These are phyloP conservation scores for Colletotrichum sp. DNA, from an alignment of 2,329 filamentous ascomycete genomes.

Conservation along the genomic window DNA sequence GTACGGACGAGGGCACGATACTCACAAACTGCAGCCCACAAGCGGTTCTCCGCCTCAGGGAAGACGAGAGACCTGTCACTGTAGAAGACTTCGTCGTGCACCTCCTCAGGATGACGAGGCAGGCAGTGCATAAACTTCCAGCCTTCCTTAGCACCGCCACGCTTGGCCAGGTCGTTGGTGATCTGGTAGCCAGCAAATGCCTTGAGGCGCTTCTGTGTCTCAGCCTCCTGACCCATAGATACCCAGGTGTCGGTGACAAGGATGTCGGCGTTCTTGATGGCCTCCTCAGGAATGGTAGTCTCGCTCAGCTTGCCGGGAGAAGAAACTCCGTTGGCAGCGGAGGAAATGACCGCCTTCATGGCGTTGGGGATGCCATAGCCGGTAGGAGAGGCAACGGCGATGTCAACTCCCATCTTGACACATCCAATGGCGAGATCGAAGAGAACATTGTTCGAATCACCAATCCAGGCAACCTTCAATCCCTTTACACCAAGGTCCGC, in stretches of 20 bases:
- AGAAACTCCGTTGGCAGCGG: constrained; percentile 61
- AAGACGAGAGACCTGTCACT: constrained; percentile 86
- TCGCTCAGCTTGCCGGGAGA: constrained; percentile 73
- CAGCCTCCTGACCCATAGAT: constrained; percentile 95
- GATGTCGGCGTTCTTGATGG: constrained; percentile 83
- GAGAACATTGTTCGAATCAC: constrained; percentile 96
- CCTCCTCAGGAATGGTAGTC: constrained; percentile 83
- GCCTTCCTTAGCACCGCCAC: constrained; percentile 82
- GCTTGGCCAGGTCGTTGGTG: constrained; percentile 81
- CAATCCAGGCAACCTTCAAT: constrained; percentile 93
- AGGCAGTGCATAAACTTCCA: constrained; percentile 99
- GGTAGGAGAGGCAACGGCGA: constrained; percentile 84
- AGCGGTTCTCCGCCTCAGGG: constrained; percentile 89
- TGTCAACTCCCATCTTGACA: constrained; percentile 84
- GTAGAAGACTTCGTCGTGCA: constrained; percentile 94
- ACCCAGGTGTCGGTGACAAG: constrained; percentile 98
- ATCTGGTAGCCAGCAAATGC: constrained; percentile 93
- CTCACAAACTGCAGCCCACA: constrained; percentile 86
- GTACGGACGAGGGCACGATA: constrained; percentile 23
- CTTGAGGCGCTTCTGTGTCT: constrained; percentile 76
- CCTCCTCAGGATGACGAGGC: constrained; percentile 90
- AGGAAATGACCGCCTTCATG: constrained; percentile 76
- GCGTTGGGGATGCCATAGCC: constrained; percentile 81
- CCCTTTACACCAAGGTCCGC: constrained; percentile 73
- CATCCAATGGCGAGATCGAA: constrained; percentile 91